Evolutionary conservation across 768 basidiomycete species (phyloP).

Genomic region (Mycena crocata): DNA sequence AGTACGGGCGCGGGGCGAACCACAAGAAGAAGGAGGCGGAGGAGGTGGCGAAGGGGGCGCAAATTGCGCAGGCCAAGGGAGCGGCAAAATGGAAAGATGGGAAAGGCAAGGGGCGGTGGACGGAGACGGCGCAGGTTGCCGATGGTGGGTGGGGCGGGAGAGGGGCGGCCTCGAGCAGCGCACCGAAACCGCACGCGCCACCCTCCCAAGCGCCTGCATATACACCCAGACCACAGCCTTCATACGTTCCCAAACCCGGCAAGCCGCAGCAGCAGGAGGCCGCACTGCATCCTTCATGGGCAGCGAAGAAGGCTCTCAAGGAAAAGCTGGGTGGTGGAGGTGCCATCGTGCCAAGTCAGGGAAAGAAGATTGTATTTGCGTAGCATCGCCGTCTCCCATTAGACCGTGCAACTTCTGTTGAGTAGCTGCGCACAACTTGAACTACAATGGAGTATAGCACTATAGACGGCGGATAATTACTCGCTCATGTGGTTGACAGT

Average conservation of each 20-base stretch:
- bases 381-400: too few relatives aligned
- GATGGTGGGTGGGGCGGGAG: constrained; percentile 28
- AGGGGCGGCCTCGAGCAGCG: neutral
- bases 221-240: neutral
- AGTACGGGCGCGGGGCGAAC: constrained; percentile 91
- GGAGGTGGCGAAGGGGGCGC: constrained; percentile 32
- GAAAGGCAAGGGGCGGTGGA: constrained; percentile 21
- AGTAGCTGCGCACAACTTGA: too few relatives aligned
- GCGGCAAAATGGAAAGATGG: constrained; percentile 32
- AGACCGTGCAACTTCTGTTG: too few relatives aligned
- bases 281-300: constrained; percentile 92
- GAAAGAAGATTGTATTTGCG: constrained; percentile 86
- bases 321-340: constrained; percentile 66
- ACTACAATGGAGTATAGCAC: too few relatives aligned
- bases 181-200: neutral
- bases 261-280: neutral
- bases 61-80: constrained; percentile 14
- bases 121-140: constrained; percentile 17
- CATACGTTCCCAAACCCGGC: too few relatives aligned
- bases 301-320: constrained; percentile 87
- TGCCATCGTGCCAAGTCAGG: constrained; percentile 74
- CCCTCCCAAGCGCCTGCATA: constrained; percentile 38
- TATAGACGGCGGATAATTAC: too few relatives aligned
- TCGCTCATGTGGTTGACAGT: too few relatives aligned
- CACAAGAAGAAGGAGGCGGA: constrained; percentile 79